phyloP scores from a whole-genome alignment of 2,329 filamentous ascomycete genomes.

The Massarina eburnea region DNA sequence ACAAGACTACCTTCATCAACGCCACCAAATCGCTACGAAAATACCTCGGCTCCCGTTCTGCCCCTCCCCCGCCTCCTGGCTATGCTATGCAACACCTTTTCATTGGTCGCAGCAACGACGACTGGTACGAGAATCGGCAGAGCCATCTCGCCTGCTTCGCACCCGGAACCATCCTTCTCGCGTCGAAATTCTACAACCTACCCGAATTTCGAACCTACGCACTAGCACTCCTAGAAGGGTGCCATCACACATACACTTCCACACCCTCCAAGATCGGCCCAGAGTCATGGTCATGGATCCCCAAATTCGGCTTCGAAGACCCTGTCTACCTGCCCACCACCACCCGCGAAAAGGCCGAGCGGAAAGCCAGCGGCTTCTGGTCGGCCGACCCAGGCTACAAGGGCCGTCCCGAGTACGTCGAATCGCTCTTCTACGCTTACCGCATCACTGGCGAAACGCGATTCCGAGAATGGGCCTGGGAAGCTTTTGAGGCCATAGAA shows the following conservation, averaged over 20 bases:
- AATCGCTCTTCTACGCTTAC: conserved; percentile 45
- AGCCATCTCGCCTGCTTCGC: conserved; percentile 46
- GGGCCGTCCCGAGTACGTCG: conserved; percentile 44
- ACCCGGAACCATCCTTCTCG: conserved; percentile 44
- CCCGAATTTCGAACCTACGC: conserved; percentile 39
- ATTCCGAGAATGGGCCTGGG: conserved; percentile 47
- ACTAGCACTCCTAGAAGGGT: conserved; percentile 45
- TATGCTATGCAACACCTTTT: conserved; percentile 44
- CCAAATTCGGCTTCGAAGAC: conserved; percentile 37
- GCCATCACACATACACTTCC: conserved; percentile 41
- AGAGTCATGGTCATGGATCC: conserved; percentile 43
- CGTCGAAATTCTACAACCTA: conserved; percentile 35
- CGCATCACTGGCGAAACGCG: conserved; percentile 44
- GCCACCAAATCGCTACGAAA: conserved; percentile 41
- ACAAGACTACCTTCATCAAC: conserved; percentile 36
- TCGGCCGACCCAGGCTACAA: conserved; percentile 33
- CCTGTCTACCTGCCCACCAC: conserved; percentile 32
- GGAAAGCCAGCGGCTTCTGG: conserved; percentile 37
- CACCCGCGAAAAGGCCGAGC: conserved; percentile 30
- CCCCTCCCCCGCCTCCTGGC: conserved; percentile 28
- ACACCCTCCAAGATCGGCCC: conserved; percentile 44
- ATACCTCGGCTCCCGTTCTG: conserved; percentile 41
- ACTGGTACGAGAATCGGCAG: conserved; percentile 42
- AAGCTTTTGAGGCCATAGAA: conserved; percentile 42
- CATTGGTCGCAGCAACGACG: conserved; percentile 37